Evolutionary conservation across 192 early-diverging fungal genomes (phyloP).

Genomic region (Umbelopsis isabellina): DNA sequence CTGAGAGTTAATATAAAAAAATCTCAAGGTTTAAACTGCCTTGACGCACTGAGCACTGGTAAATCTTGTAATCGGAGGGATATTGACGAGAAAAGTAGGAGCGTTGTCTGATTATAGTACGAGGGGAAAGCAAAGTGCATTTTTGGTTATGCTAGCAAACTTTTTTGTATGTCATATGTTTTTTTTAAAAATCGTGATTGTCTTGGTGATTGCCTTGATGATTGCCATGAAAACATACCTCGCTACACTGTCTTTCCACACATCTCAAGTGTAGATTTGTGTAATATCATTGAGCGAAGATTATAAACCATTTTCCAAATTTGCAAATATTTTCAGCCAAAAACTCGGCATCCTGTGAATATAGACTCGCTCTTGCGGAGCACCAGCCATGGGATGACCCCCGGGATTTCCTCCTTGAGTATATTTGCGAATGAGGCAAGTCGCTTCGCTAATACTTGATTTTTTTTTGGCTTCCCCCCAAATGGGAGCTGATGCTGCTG

Average conservation of each 20-base stretch:
- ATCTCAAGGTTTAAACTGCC: no score
- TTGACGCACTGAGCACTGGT: no score
- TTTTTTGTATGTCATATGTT: no score
- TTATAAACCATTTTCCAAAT: neutral
- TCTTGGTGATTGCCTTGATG: no score
- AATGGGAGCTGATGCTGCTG: no score
- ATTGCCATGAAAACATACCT: neutral
- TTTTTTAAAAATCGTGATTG: no score
- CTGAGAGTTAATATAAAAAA: no score
- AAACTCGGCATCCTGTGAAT: neutral
- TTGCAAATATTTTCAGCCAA: neutral
- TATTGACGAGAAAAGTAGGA: no score
- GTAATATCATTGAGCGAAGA: neutral
- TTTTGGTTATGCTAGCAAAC: no score
- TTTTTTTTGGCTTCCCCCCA: neutral
- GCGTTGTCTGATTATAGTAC: no score
- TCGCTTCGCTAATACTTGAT: neutral
- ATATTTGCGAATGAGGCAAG: slow-evolving; percentile 7
- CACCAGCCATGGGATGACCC: slow-evolving; percentile 11
- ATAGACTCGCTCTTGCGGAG: neutral
- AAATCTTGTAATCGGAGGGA: no score
- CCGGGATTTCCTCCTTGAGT: slow-evolving; percentile 23
- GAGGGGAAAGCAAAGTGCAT: no score
- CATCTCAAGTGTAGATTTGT: neutral
- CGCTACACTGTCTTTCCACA: slow-evolving; percentile 4